Percentiles rank a stretch among this genome's conserved stretches.
These are phyloP conservation scores for Pelargonium citronellum DNA, from an alignment of 441 rosid species.

Conservation along the genomic window DNA sequence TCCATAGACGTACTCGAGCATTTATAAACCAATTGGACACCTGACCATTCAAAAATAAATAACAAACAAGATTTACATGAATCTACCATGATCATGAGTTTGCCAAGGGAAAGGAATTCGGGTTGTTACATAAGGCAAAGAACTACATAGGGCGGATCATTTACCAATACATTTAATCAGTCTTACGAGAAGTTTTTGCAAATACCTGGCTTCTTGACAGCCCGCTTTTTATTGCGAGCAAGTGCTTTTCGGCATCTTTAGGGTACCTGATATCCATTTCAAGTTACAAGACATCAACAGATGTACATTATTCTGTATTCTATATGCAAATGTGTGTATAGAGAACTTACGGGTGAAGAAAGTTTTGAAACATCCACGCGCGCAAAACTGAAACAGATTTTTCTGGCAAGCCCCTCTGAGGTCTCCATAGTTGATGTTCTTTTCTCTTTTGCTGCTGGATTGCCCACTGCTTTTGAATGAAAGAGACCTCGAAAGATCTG, in stretches of 20 bases:
- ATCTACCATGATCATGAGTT: no score
- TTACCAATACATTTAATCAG: no score
- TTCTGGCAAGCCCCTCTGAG: conserved; percentile 85
- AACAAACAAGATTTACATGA: neutral
- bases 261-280: conserved; percentile 56
- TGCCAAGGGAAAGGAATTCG: neutral
- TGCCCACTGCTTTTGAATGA: conserved; percentile 64
- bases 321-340: neutral
- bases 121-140: neutral
- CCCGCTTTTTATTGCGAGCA: conserved; percentile 85
- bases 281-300: neutral
- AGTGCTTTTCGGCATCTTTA: conserved; percentile 89
- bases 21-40: conserved; percentile 8
- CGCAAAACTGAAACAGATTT: conserved; percentile 78
- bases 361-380: conserved; percentile 95
- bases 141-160: neutral
- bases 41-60: neutral
- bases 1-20: conserved; percentile 1
- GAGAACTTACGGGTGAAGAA: conserved; percentile 77
- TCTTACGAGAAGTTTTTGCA: neutral
- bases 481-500: conserved; percentile 41
- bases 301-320: neutral
- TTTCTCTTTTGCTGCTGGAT: conserved; percentile 65
- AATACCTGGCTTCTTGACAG: conserved; percentile 77
- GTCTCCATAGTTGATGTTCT: conserved; percentile 75